A percentile compares a stretch with the other conserved stretches of the same genome.
Conservation (phyloP, 2,329 filamentous ascomycete genomes). For the Thielaviopsis ethacetica region DNA sequence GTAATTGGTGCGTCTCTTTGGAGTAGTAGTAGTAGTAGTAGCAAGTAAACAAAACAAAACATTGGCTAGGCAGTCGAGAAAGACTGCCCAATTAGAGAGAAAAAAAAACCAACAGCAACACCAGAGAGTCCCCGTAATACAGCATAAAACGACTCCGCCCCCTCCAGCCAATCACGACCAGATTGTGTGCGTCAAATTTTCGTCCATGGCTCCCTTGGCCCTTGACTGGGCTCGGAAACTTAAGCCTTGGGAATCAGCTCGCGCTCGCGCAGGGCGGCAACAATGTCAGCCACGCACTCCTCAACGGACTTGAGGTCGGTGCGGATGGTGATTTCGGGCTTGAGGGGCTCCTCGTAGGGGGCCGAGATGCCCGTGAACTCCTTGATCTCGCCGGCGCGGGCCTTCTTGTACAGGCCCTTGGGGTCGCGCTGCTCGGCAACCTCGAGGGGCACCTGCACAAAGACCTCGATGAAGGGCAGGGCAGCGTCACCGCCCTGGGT, state of each 20-base stretch:
- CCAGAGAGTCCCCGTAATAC: too few relatives aligned
- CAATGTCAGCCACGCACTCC: conserved; percentile 75
- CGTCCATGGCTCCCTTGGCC: background rate
- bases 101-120: too few relatives aligned
- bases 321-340: conserved; percentile 73
- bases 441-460: conserved; percentile 77
- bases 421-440: conserved; percentile 91
- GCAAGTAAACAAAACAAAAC: too few relatives aligned
- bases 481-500: conserved; percentile 39
- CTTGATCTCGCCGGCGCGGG: conserved; percentile 80
- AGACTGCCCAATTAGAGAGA: too few relatives aligned
- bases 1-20: background rate
- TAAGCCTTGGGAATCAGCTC: conserved; percentile 22
- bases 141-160: too few relatives aligned
- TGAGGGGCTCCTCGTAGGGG: conserved; percentile 80
- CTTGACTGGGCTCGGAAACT: background rate
- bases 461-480: conserved; percentile 85
- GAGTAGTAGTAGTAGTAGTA: background rate
- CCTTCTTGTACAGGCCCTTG: conserved; percentile 97
- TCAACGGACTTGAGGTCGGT: conserved; percentile 71
- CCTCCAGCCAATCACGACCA: too few relatives aligned
- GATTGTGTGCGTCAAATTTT: too few relatives aligned
- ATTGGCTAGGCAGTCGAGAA: too few relatives aligned
- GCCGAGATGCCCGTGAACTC: conserved; percentile 94
- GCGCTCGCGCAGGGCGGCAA: conserved; percentile 58